Conservation (phyloP, 371 early-diverging fungal species). For the Fennellomyces sp. region DNA sequence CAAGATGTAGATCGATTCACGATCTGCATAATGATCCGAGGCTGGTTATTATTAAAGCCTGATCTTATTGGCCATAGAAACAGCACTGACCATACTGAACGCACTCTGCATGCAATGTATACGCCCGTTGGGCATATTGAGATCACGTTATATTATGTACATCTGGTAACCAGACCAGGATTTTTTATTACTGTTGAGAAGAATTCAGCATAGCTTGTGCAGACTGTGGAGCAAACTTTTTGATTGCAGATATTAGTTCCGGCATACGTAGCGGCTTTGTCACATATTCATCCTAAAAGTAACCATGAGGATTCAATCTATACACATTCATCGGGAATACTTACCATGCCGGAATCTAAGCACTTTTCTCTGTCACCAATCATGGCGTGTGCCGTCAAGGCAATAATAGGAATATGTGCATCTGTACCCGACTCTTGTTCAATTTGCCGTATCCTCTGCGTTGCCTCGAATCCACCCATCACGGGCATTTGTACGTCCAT, state of each 20-base stretch:
- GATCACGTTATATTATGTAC: too few species aligned
- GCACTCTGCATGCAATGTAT: too few species aligned
- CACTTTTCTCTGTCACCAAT: conserved; percentile 77
- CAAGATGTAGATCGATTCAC: too few species aligned
- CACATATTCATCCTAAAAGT: conserved; percentile 58
- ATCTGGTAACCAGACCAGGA: conserved; percentile 2
- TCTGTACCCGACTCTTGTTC: conserved; percentile 51
- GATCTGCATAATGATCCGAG: too few species aligned
- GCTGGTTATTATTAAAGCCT: too few species aligned
- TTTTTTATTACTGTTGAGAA: not conserved
- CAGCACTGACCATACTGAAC: too few species aligned
- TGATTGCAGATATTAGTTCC: conserved; percentile 60
- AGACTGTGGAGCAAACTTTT: conserved; percentile 38
- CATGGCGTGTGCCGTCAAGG: conserved; percentile 79
- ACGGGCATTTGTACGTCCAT: conserved; percentile 83
- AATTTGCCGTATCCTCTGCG: conserved; percentile 64
- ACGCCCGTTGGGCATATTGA: too few species aligned
- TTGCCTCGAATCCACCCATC: conserved; percentile 79
- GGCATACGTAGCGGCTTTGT: conserved; percentile 62
- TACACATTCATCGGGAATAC: conserved; percentile 2
- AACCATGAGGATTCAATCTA: not conserved
- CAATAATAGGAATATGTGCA: conserved; percentile 71
- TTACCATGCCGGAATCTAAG: conserved; percentile 69
- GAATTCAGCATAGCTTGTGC: not conserved
- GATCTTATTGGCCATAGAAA: too few species aligned